Conservation (phyloP, 2,329 filamentous ascomycete species). For the Aspergillus tamarii region DNA sequence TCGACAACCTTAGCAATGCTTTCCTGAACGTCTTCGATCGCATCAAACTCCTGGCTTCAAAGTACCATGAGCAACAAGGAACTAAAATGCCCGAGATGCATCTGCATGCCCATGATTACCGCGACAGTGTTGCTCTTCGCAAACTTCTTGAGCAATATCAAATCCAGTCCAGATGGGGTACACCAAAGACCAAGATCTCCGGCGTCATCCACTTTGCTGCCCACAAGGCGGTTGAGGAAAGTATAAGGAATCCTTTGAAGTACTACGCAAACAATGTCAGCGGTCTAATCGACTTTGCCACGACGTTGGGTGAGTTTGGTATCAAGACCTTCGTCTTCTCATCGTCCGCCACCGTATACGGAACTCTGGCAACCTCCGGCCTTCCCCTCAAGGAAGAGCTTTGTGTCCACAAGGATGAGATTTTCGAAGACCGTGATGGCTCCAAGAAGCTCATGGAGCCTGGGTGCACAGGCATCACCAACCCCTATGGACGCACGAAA, state of each 20-base stretch:
- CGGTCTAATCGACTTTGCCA: slow-evolving; percentile 63
- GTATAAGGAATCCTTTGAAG: slow-evolving; percentile 61
- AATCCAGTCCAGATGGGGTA: slow-evolving; percentile 35
- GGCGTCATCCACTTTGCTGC: slow-evolving; percentile 73
- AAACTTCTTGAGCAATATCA: slow-evolving; percentile 49
- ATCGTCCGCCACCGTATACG: slow-evolving; percentile 70
- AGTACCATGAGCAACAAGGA: slow-evolving; percentile 42
- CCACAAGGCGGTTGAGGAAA: slow-evolving; percentile 68
- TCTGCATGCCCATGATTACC: slow-evolving; percentile 54
- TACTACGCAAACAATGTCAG: slow-evolving; percentile 72
- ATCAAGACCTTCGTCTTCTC: slow-evolving; percentile 71
- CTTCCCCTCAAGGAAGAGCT: slow-evolving; percentile 60
- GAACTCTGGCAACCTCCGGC: slow-evolving; percentile 56
- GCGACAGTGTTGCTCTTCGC: slow-evolving; percentile 46
- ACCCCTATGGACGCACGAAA: slow-evolving; percentile 68
- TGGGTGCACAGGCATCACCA: slow-evolving; percentile 62
- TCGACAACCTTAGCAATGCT: slow-evolving; percentile 47
- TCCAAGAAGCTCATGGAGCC: slow-evolving; percentile 47
- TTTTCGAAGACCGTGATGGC: slow-evolving; percentile 49
- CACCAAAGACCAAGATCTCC: slow-evolving; percentile 54
- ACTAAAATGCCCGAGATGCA: slow-evolving; percentile 49
- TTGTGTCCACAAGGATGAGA: slow-evolving; percentile 56
- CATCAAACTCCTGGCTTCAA: slow-evolving; percentile 36
- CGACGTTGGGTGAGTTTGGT: slow-evolving; percentile 59
- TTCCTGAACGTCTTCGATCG: slow-evolving; percentile 41